phyloP scores from a whole-genome alignment of 2,329 filamentous ascomycete species.

The Talaromyces atroroseus region DNA sequence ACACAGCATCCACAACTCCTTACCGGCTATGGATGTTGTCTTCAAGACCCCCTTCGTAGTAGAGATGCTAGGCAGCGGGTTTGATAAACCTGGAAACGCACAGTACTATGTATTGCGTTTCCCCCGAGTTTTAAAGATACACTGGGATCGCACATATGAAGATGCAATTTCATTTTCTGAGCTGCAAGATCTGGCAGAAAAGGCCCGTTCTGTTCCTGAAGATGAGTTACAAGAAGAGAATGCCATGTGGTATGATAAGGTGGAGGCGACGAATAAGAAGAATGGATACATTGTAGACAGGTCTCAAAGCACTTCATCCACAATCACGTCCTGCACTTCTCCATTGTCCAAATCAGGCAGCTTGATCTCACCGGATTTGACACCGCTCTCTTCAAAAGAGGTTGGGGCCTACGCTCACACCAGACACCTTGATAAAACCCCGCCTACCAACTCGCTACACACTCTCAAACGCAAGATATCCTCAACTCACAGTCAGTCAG shows the following conservation, averaged over 20 bases:
- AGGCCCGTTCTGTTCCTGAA: slow-evolving; percentile 47
- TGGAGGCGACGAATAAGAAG: slow-evolving; percentile 50
- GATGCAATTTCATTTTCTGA: slow-evolving; percentile 66
- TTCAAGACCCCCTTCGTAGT: slow-evolving; percentile 71
- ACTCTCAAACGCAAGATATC: slow-evolving; percentile 3
- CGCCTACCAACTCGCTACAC: neutral
- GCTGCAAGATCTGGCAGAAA: slow-evolving; percentile 60
- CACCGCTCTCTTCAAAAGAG: slow-evolving; percentile 1
- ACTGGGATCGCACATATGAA: slow-evolving; percentile 65
- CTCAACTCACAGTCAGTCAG: neutral
- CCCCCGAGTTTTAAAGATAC: slow-evolving; percentile 68
- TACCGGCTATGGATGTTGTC: slow-evolving; percentile 37
- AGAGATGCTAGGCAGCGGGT: slow-evolving; percentile 74
- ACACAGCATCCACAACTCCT: slow-evolving; percentile 38
- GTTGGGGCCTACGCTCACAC: neutral
- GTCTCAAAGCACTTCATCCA: slow-evolving; percentile 22
- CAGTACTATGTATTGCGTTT: slow-evolving; percentile 72
- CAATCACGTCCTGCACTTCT: slow-evolving; percentile 14
- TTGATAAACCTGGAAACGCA: slow-evolving; percentile 64
- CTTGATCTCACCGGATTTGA: neutral
- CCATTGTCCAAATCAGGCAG: slow-evolving; percentile 2
- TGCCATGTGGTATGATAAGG: slow-evolving; percentile 53
- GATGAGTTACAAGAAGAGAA: slow-evolving; percentile 58
- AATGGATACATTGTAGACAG: slow-evolving; percentile 21
- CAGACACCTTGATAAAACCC: neutral